Base-by-base conservation (phyloP, 768 basidiomycete genomes). In the Boletus sp. region DNA sequence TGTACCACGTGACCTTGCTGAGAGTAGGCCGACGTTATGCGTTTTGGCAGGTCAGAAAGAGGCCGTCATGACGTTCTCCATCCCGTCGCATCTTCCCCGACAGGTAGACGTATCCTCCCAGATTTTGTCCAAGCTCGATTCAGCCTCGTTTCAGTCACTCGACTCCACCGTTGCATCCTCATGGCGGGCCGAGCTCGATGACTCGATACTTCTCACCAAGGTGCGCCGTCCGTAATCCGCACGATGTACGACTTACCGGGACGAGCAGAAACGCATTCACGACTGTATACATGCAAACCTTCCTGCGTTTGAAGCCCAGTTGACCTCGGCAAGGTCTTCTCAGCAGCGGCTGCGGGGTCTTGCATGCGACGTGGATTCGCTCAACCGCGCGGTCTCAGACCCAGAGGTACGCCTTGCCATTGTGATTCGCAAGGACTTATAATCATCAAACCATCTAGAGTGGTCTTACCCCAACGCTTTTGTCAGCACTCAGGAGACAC, bases 141-240 rank as follows among this genome's bases (percentile, higher is more conserved):
- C 82, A 29, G 81, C 83, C 10, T 80, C 82, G 8, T 71, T 73
- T 57, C 74, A 82, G 59, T 74, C 83, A 1, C 68, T 93, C 34
- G 83, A 77, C 60, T 81, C 87, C 38, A 63, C 76, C 33, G 65
- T 87, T 48, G 86, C 85, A 13, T 73, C 79, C 30, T 83, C 83
- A 53, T 93, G 90, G 88, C 72, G 90, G 37, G 66, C 72, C 1
- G 87, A 90, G 65, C 76, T 96, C 29, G 84, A 94, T 60, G 77
- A 80, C 43, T 83, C 85, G 13, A 88, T 94, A 55, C 72, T 72
- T 23, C 73, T 75, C 34, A 90, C 88, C 11, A 89, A 90, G 77
- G 93, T 91, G 64, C 47, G 49, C 33, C 47, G 43, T 39, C 56
- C 49, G 1, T 50, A 51, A 29, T 54, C 41, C 39, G 19, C 30